Evolutionary conservation across 768 basidiomycete genomes (phyloP), one percentile per base, ranked within the genome.

Genomic region (Kwoniella bestiolae): DNA sequence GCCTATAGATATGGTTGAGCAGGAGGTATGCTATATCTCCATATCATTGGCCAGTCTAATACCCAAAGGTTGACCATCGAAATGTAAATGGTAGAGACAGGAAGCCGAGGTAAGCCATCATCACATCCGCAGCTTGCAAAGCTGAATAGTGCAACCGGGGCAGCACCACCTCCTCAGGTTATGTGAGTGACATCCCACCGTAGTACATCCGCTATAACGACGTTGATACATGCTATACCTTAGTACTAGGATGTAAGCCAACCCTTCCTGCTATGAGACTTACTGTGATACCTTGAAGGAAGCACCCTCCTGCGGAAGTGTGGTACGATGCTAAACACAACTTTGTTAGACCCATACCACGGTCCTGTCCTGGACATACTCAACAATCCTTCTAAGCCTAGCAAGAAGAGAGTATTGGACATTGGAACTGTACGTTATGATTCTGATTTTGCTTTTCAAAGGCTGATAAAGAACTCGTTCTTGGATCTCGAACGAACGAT

Each of bases 41-140:
- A n/a, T n/a, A n/a, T n/a, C n/a, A n/a, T n/a, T n/a, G n/a, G n/a
- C n/a, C n/a, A n/a, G n/a, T n/a, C n/a, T n/a, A n/a, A n/a, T n/a
- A n/a, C n/a, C n/a, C n/a, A n/a, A n/a, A n/a, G n/a, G n/a, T n/a
- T n/a, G n/a, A n/a, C n/a, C n/a, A n/a, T n/a, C n/a, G n/a, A n/a
- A n/a, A n/a, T n/a, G n/a, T n/a, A n/a, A n/a, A 31, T 16, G 5
- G 29, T 34, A 55, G 52, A 32, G 52, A 34, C 29, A 34, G 23
- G 52, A 55, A 55, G 52, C 52, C n/a, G 52, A 55, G 23, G 49
- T 51, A 21, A 47, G 46, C 23, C n/a, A n/a, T n/a, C n/a, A n/a
- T n/a, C n/a, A n/a, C n/a, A n/a, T n/a, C n/a, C n/a, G n/a, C n/a
- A n/a, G n/a, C n/a, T n/a, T n/a, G n/a, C n/a, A n/a, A n/a, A n/a